These are phyloP conservation scores for Cordyceps fumosorosea DNA, from an alignment of 2,329 filamentous ascomycete species.

Conservation along the genomic window DNA sequence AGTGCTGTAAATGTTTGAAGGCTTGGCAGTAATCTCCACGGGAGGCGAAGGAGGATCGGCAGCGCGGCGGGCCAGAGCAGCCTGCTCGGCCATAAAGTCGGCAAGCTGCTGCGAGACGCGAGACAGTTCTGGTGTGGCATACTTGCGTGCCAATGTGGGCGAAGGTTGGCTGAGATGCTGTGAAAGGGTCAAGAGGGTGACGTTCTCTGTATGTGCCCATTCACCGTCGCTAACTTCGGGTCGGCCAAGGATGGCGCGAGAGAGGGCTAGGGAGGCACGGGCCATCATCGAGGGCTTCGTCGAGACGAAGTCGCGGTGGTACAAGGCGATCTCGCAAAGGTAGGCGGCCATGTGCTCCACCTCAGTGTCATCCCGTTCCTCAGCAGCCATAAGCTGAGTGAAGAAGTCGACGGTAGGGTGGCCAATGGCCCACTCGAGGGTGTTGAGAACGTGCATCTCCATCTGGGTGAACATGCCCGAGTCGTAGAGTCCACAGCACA, in stretches of 20 bases:
- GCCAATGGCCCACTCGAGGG: constrained; percentile 90
- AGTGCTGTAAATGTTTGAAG: constrained; percentile 63
- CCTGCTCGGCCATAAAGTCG: constrained; percentile 54
- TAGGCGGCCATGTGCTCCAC: constrained; percentile 93
- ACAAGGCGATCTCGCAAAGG: constrained; percentile 89
- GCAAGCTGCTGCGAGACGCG: constrained; percentile 49
- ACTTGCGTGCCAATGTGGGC: constrained; percentile 52
- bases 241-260: constrained; percentile 77
- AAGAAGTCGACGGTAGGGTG: constrained; percentile 96
- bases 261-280: constrained; percentile 75
- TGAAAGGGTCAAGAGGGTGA: constrained; percentile 54
- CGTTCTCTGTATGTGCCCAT: constrained; percentile 68
- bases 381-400: constrained; percentile 76
- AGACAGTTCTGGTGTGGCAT: constrained; percentile 47
- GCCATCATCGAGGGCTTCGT: constrained; percentile 88
- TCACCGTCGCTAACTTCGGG: constrained; percentile 68
- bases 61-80: constrained; percentile 44
- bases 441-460: constrained; percentile 99
- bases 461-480: constrained; percentile 99
- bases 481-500: constrained; percentile 98
- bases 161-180: constrained; percentile 55
- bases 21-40: constrained; percentile 43
- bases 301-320: constrained; percentile 95
- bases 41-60: constrained; percentile 54
- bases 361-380: constrained; percentile 72